Evolutionary conservation across 2,329 filamentous ascomycete genomes (phyloP).

Genomic region (Talaromyces verruculosus): DNA sequence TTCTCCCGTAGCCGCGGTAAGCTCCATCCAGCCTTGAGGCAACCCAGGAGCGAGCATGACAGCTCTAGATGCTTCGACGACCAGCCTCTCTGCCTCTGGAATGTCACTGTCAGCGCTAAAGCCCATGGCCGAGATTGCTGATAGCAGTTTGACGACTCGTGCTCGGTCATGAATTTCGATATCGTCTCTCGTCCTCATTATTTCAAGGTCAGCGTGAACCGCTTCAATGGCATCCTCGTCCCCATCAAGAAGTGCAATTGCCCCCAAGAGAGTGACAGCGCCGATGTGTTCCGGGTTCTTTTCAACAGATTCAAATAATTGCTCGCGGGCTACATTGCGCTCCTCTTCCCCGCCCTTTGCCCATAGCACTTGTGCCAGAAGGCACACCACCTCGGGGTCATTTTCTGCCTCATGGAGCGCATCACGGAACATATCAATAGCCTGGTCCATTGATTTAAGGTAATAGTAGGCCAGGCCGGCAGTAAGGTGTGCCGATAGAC

Average conservation of each 20-base stretch:
- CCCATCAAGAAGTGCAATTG: conserved; percentile 76
- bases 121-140: conserved; percentile 66
- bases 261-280: conserved; percentile 76
- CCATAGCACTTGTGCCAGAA: conserved; percentile 91
- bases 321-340: conserved; percentile 71
- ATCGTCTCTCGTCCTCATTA: conserved; percentile 66
- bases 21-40: conserved; percentile 75
- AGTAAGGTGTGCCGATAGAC: conserved; percentile 82
- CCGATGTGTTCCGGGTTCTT: conserved; percentile 72
- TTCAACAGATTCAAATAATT: conserved; percentile 79
- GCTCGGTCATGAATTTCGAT: conserved; percentile 64
- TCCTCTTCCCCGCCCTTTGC: conserved; percentile 76
- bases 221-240: conserved; percentile 79
- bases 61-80: conserved; percentile 69
- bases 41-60: conserved; percentile 79
- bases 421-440: conserved; percentile 75
- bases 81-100: conserved; percentile 51
- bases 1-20: conserved; percentile 62
- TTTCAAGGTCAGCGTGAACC: conserved; percentile 73
- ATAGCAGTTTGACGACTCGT: conserved; percentile 70
- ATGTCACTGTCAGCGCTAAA: conserved; percentile 46
- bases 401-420: conserved; percentile 74
- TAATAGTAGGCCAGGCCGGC: conserved; percentile 82
- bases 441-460: conserved; percentile 61
- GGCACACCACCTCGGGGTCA: conserved; percentile 79